Base-by-base conservation (phyloP, 176 grass and related monocot species). In the Eremochloa ophiuroides region DNA sequence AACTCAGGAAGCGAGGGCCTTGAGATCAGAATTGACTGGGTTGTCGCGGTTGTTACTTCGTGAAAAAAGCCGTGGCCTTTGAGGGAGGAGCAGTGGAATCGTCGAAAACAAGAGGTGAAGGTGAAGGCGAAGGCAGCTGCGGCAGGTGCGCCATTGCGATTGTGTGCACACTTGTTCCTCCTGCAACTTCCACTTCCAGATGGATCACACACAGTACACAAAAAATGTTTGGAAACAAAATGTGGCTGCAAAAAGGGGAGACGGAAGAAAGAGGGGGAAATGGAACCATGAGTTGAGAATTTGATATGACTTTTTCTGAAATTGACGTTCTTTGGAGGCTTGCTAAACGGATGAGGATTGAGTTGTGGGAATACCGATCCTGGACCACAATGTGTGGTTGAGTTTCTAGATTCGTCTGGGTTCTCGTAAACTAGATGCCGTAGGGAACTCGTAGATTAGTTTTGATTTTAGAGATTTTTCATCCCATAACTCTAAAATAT, bases 261-360 rank as follows among this genome's bases (percentile, higher is more conserved):
- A 51, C 28, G 10, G 4, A 42, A 17, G 34, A 74, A 43, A 58
- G 1, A n/a, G 27, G 51, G 14, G 79, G 13, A 70, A 40, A 38
- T 50, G 48, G 4, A 42, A 29, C 14, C 27, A 47, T 68, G 15
- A 8, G 61, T 58, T 60, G 65, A 27, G 25, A 18, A 22, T 56
- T 56, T 58, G 22, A 11, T 37, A 35, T 1, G 10, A 1, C 5
- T 55, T 71, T 44, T 62, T 20, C 4, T 26, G 86, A 79, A 55
- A 50, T 31, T 7, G 87, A 89, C 82, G 30, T 80, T 41, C 34
- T 81, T 81, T 89, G 82, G 87, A 77, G 16, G 75, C 8, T 84
- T 88, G 75, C 75, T 68, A 16, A 68, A 80, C 29, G 81, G 86
- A 84, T 88, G 61, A 80, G 75, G 81, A 47, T 85, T 31, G 40